Evolutionary conservation across 2,329 filamentous ascomycete genomes (phyloP).

Genomic region (Aspergillus spinulosporus): DNA sequence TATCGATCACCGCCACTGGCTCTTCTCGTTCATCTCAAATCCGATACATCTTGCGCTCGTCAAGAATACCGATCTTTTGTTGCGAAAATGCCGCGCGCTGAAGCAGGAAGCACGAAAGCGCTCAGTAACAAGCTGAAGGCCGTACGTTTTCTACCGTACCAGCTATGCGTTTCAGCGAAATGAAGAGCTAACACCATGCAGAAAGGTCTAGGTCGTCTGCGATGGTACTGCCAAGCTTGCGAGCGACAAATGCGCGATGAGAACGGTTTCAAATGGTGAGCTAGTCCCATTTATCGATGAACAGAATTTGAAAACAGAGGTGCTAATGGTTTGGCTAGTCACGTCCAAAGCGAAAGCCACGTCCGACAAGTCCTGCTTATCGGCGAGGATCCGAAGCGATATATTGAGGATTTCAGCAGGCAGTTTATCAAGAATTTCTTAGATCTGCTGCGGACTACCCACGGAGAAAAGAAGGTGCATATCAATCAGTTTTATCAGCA

Average conservation of each 20-base stretch:
- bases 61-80: not conserved
- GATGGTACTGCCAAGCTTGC: conserved; percentile 91
- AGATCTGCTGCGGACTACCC: conserved; percentile 72
- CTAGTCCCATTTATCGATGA: too few species aligned
- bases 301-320: not conserved
- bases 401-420: conserved; percentile 76
- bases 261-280: conserved; percentile 75
- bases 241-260: conserved; percentile 76
- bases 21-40: not conserved
- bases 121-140: conserved; percentile 88
- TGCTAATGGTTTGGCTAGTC: conserved; percentile 47
- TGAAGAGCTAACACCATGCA: conserved; percentile 17
- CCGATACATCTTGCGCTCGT: not conserved
- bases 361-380: conserved; percentile 87
- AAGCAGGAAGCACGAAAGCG: conserved; percentile 87
- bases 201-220: conserved; percentile 67
- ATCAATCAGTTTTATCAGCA: conserved; percentile 95
- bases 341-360: conserved; percentile 80
- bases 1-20: conserved; percentile 13
- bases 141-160: conserved; percentile 55
- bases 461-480: conserved; percentile 86
- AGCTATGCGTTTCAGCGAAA: not conserved
- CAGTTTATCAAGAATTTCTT: conserved; percentile 82
- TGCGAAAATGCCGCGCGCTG: conserved; percentile 80
- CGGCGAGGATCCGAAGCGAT: conserved; percentile 81